Evolutionary conservation across 306 rosid species (phyloP).

Genomic region (Pterocarpus santalinus): DNA sequence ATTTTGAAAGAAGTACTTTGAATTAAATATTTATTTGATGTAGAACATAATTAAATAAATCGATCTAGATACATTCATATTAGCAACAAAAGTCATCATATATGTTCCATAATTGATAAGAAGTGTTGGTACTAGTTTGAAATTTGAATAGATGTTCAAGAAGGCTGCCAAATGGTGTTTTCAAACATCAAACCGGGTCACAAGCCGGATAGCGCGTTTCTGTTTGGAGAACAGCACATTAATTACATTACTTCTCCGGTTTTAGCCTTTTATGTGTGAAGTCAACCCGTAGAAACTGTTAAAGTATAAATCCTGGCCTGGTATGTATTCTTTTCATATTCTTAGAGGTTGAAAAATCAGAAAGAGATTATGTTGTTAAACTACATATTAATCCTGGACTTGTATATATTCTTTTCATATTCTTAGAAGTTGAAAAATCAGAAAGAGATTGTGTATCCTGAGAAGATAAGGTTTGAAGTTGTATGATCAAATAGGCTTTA

Average conservation of each 20-base stretch:
- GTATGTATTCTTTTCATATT: not conserved
- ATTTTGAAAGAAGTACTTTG: too few relatives aligned
- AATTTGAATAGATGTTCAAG: not conserved
- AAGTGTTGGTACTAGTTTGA: not conserved
- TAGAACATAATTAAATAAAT: not conserved
- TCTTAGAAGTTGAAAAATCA: not conserved
- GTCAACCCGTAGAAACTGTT: conserved; percentile 6
- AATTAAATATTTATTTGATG: not conserved
- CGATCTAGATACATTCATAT: not conserved
- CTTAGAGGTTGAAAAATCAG: not conserved
- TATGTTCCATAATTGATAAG: not conserved
- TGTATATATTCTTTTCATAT: not conserved
- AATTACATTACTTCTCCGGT: not conserved
- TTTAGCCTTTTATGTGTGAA: not conserved
- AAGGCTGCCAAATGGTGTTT: not conserved
- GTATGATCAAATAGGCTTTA: not conserved
- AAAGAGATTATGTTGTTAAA: not conserved
- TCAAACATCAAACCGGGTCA: not conserved
- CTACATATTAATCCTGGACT: not conserved
- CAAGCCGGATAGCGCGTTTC: not conserved
- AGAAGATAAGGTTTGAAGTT: not conserved
- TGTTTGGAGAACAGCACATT: conserved; percentile 2
- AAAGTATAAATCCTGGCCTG: not conserved
- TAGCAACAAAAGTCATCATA: not conserved
- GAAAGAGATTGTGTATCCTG: not conserved